Percentiles rank a stretch among this genome's conserved stretches.
Evolutionary conservation across 202 grass and related monocot species (phyloP).

Genomic region (Zoysia matrella): DNA sequence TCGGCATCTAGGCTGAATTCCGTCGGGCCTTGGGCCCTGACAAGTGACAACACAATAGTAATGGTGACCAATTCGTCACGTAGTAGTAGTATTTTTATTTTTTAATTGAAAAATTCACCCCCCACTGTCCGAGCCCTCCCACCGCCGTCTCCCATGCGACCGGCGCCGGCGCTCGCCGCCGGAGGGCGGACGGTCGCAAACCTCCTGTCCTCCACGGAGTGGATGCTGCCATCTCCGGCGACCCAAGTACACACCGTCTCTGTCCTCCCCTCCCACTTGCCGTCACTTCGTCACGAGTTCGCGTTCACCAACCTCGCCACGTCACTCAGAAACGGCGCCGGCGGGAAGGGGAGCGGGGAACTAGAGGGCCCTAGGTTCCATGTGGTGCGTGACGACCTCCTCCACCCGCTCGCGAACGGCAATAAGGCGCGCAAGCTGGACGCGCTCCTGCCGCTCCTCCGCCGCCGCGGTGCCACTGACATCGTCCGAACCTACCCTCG

Average conservation of each 20-base stretch:
- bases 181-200: slow-evolving; percentile 32
- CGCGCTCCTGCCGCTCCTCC: slow-evolving; percentile 75
- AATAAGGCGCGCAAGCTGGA: slow-evolving; percentile 98
- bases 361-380: slow-evolving; percentile 41
- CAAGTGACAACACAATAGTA: too few relatives aligned
- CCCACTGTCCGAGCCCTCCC: background rate
- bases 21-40: too few relatives aligned
- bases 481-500: slow-evolving; percentile 24
- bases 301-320: slow-evolving; percentile 62
- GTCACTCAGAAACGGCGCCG: slow-evolving; percentile 25
- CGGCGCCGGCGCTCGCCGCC: slow-evolving; percentile 42
- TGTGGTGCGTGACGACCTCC: slow-evolving; percentile 77
- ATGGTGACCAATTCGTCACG: too few relatives aligned
- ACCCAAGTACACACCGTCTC: slow-evolving; percentile 71
- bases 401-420: slow-evolving; percentile 84
- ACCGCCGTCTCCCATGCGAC: slow-evolving; percentile 36
- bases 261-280: slow-evolving; percentile 40
- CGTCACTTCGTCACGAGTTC: slow-evolving; percentile 24
- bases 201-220: slow-evolving; percentile 55
- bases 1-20: too few relatives aligned
- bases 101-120: background rate
- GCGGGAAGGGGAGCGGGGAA: background rate
- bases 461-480: slow-evolving; percentile 55
- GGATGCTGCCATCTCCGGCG: slow-evolving; percentile 69
- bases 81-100: too few relatives aligned